Evolutionary conservation across 228 moss, liverwort and hornwort genomes (phyloP).

Genomic region (Sphagnum fallax): DNA sequence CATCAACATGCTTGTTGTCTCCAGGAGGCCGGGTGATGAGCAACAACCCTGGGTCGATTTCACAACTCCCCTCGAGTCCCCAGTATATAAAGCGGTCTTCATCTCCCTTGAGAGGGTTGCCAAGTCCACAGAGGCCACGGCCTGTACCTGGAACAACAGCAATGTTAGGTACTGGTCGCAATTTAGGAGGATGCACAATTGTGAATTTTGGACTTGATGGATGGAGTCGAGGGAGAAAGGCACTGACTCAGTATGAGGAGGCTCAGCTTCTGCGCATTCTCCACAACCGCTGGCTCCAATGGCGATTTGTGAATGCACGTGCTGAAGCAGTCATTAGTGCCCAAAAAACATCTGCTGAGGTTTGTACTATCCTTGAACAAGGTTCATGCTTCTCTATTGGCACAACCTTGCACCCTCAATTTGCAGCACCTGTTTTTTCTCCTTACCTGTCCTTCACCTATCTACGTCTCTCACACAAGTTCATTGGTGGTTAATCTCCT

Average conservation of each 20-base stretch:
- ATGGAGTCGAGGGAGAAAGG: constrained; percentile 75
- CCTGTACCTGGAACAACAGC: constrained; percentile 51
- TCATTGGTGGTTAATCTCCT: too few species aligned
- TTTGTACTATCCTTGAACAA: constrained; percentile 9
- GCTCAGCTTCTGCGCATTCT: constrained; percentile 79
- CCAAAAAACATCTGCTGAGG: constrained; percentile 86
- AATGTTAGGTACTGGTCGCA: constrained; percentile 46
- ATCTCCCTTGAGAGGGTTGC: constrained; percentile 74
- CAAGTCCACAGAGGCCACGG: constrained; percentile 84
- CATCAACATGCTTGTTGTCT: constrained; percentile 73
- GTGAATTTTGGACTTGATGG: constrained; percentile 76
- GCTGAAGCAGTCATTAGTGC: constrained; percentile 82
- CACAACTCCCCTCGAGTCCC: constrained; percentile 70
- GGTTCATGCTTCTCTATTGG: too few species aligned
- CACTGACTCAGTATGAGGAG: constrained; percentile 93
- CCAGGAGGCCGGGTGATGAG: constrained; percentile 56
- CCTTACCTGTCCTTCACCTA: too few species aligned
- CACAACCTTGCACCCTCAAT: too few species aligned
- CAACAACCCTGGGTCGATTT: constrained; percentile 37
- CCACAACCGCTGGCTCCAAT: constrained; percentile 96
- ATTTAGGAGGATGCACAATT: constrained; percentile 23
- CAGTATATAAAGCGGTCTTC: constrained; percentile 61
- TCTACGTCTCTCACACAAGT: too few species aligned
- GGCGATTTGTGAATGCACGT: constrained; percentile 94
- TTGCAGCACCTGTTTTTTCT: too few species aligned